phyloP scores from a whole-genome alignment of 2,329 filamentous ascomycete genomes.

The Graphilbum sp. region DNA sequence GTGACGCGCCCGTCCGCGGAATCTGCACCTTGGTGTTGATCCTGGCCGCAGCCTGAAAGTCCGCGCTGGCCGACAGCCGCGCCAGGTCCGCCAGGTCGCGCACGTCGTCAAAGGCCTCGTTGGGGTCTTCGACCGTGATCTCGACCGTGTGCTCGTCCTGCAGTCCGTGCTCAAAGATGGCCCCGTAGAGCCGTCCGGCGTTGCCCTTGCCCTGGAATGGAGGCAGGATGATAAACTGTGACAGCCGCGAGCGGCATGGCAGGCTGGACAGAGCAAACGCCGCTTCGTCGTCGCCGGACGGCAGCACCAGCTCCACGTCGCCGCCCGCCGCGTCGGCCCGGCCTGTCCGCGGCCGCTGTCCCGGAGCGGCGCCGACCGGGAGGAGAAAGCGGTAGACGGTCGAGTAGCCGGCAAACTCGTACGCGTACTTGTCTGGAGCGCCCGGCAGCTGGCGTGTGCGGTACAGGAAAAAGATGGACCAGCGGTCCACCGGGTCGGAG shows the following conservation, averaged over 20 bases:
- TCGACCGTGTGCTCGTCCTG: slow-evolving; percentile 55
- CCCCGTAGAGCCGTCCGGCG: slow-evolving; percentile 64
- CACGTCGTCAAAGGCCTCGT: slow-evolving; percentile 67
- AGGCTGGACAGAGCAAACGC: slow-evolving; percentile 36
- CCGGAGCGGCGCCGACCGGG: slow-evolving; percentile 35
- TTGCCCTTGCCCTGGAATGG: slow-evolving; percentile 71
- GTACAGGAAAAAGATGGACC: slow-evolving; percentile 84
- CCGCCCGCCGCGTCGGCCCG: neutral
- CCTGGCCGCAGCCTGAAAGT: slow-evolving; percentile 34
- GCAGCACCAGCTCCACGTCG: slow-evolving; percentile 23
- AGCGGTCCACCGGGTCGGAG: slow-evolving; percentile 59
- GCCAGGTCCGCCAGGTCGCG: slow-evolving; percentile 59
- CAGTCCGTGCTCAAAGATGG: slow-evolving; percentile 57
- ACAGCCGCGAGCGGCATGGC: slow-evolving; percentile 68
- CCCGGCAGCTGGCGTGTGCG: slow-evolving; percentile 28
- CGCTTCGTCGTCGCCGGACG: slow-evolving; percentile 1
- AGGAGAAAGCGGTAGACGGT: slow-evolving; percentile 88
- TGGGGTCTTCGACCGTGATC: slow-evolving; percentile 88
- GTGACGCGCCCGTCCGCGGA: slow-evolving; percentile 28
- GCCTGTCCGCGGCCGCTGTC: slow-evolving; percentile 15
- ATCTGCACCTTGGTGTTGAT: slow-evolving; percentile 36
- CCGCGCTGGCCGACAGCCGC: slow-evolving; percentile 41
- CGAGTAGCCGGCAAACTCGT: slow-evolving; percentile 74
- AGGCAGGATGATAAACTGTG: slow-evolving; percentile 83
- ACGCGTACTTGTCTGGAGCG: slow-evolving; percentile 35